Evolutionary conservation across 345 rosid species (phyloP).

Genomic region (Eucalyptus curtisii): DNA sequence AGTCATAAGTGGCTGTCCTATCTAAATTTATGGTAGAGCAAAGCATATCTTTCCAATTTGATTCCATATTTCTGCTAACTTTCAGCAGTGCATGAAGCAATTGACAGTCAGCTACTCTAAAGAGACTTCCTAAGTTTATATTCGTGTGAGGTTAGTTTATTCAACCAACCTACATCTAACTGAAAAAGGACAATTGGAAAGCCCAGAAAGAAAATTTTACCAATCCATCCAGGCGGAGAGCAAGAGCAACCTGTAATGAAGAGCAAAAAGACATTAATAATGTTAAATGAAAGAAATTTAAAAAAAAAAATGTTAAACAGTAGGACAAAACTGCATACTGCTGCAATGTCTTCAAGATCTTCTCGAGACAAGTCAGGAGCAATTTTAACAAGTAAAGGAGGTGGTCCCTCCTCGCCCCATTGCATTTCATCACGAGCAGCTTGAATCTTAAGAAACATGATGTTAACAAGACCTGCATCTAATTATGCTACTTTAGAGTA

Average conservation of each 20-base stretch:
- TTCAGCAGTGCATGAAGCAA: not conserved
- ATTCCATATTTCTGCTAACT: not conserved
- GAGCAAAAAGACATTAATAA: constrained; percentile 7
- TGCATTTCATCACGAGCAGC: constrained; percentile 99
- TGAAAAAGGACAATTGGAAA: not conserved
- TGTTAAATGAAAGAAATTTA: not conserved
- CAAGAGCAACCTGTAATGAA: constrained; percentile 75
- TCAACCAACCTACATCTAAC: not conserved
- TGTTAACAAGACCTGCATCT: not conserved
- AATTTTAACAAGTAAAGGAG: constrained; percentile 92
- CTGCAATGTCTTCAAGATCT: constrained; percentile 98
- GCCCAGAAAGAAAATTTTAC: constrained; percentile 12
- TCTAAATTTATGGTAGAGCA: not conserved
- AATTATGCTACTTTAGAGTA: not conserved
- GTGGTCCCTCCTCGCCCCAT: constrained; percentile 99
- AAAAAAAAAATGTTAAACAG: not conserved
- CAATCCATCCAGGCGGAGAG: constrained; percentile 94
- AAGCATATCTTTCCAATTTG: not conserved
- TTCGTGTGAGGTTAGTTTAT: not conserved
- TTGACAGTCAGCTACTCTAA: not conserved
- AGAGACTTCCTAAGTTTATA: not conserved
- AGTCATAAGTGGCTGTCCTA: not conserved
- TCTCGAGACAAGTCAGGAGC: constrained; percentile 94
- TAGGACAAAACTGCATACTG: constrained; percentile 26
- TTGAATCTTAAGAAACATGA: constrained; percentile 48